These are phyloP conservation scores for Nepenthes gracilis DNA, from an alignment of 148 eudicot genomes.

Conservation along the genomic window DNA sequence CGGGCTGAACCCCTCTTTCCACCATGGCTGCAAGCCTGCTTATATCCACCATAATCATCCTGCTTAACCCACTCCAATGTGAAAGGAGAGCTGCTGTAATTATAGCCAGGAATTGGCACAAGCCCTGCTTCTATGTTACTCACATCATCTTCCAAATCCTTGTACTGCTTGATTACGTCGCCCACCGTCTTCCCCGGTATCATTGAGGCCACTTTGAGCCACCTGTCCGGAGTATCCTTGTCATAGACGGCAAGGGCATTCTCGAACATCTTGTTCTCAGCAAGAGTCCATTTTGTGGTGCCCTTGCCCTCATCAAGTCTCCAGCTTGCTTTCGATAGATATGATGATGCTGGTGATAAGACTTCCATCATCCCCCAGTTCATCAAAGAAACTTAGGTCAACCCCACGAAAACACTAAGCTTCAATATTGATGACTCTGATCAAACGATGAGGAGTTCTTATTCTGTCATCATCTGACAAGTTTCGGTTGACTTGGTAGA, in stretches of 20 bases:
- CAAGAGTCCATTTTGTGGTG: slow-evolving; percentile 56
- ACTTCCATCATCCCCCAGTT: slow-evolving; percentile 57
- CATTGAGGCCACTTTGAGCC: slow-evolving; percentile 77
- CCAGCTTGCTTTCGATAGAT: slow-evolving; percentile 47
- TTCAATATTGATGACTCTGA: too few species aligned
- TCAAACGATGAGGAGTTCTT: too few species aligned
- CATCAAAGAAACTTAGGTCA: slow-evolving; percentile 9
- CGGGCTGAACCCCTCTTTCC: slow-evolving; percentile 39
- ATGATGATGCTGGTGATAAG: slow-evolving; percentile 37
- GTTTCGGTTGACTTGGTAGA: too few species aligned
- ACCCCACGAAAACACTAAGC: too few species aligned
- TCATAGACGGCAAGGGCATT: slow-evolving; percentile 73
- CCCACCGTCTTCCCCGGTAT: slow-evolving; percentile 76
- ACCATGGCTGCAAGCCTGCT: slow-evolving; percentile 27
- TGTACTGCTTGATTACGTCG: slow-evolving; percentile 75
- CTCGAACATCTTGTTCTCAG: slow-evolving; percentile 87
- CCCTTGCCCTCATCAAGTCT: slow-evolving; percentile 29
- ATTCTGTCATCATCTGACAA: too few species aligned
- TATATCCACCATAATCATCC: slow-evolving; percentile 43
- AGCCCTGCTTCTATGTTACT: slow-evolving; percentile 84
- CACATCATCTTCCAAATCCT: slow-evolving; percentile 74
- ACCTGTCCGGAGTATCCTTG: slow-evolving; percentile 74
- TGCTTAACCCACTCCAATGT: slow-evolving; percentile 72
- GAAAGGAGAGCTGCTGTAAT: slow-evolving; percentile 22
- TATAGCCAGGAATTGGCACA: slow-evolving; percentile 45